Evolutionary conservation across 2,329 filamentous ascomycete species (phyloP), one percentile per base, ranked within the genome.

Genomic region (Cercospora janseana): DNA sequence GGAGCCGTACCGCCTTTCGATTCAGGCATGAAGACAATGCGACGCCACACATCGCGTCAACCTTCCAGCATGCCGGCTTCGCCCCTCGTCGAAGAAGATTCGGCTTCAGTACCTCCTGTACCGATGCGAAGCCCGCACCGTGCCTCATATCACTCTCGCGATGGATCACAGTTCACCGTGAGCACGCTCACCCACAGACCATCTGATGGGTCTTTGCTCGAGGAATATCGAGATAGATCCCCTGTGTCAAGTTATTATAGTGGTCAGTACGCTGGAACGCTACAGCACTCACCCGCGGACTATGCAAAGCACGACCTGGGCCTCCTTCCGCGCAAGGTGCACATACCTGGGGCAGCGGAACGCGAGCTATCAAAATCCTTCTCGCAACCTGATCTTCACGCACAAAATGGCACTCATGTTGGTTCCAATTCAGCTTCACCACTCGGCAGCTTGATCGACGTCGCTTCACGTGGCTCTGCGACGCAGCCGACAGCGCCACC

Each of bases 1-100:
- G 57, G 57, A n/a, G 57, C 57, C 1, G 50, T 54, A 27, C 57
- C 57, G 12, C 57, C 57, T 5, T 46, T 60, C 9, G 51, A 58
- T 21, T 52, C 50, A 12, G 34, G 32, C 44, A 52, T 54, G 37
- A 55, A 55, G 20, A 55, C 54, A 3, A 57, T 59, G 57, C 54
- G 54, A 9, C 38, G 49, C 20, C 41, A 42, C 12, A 48, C 47
- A 6, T 49, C 31, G 6, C 53, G 51, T 12, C 35, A 42, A 9
- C 46, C 27, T n/a, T 20, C 53, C 18, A 57, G 54, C 46, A 49
- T 52, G 21, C 46, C 56, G 12, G 53, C 56, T 13, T 58, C 56
- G 12, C 56, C 53, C 6, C 46, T 58, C 7, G 41, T 53, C 13
- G 57, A 58, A 40, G 59, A 58, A 31, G 48, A 52, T 31, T 53